Evolutionary conservation across 768 basidiomycete species (phyloP).

Genomic region (Hygrocybe punicea): DNA sequence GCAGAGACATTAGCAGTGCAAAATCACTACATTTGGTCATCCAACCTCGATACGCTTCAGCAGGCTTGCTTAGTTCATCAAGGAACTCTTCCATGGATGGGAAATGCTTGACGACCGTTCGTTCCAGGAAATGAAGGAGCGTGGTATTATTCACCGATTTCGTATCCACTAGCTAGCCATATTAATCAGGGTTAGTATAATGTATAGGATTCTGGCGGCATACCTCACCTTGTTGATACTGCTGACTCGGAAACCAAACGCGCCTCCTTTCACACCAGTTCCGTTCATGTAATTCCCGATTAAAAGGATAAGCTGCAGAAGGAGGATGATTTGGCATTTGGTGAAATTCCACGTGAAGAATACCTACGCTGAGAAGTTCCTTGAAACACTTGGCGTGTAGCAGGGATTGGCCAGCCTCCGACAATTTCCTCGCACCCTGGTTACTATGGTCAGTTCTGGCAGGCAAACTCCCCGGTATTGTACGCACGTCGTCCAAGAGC

Average conservation of each 20-base stretch:
- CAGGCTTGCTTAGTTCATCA: constrained; percentile 83
- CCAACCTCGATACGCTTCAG: constrained; percentile 88
- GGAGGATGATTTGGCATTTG: not conserved
- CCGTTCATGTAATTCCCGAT: constrained; percentile 99
- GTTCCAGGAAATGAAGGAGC: constrained; percentile 88
- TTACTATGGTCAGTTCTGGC: constrained; percentile 4
- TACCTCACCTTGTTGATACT: constrained; percentile 87
- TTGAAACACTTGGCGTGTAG: constrained; percentile 85
- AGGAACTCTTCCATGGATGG: constrained; percentile 83
- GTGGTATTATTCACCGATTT: constrained; percentile 95
- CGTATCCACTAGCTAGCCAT: constrained; percentile 83
- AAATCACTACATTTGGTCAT: constrained; percentile 1
- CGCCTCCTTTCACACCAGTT: constrained; percentile 91
- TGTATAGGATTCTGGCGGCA: not conserved
- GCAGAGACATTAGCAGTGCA: constrained; percentile 9
- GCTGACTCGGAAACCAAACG: constrained; percentile 94
- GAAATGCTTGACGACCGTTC: constrained; percentile 84
- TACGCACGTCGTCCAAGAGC: constrained; percentile 73
- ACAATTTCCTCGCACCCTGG: constrained; percentile 77
- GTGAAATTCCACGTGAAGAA: not conserved
- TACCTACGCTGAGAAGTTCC: constrained; percentile 74
- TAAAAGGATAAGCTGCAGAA: constrained; percentile 74
- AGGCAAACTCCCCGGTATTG: not conserved
- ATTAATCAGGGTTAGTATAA: not conserved
- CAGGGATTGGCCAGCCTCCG: constrained; percentile 75